Base-by-base conservation (phyloP, 202 grass and related monocot genomes). In the Panicum hallii region DNA sequence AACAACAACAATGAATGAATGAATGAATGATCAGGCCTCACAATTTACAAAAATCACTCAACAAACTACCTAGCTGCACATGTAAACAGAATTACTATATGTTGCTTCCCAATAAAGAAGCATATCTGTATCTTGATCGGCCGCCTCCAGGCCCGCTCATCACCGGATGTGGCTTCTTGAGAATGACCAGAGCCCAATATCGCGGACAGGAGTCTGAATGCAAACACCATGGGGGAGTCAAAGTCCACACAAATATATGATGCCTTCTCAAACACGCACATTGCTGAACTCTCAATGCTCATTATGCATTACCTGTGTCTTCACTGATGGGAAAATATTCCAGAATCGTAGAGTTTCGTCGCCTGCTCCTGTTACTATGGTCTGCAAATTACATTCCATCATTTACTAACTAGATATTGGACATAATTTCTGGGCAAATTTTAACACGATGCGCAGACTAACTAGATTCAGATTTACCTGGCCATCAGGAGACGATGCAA, bases 331-430 rank as follows among this genome's bases (percentile, higher is more conserved):
- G 79, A 99, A 99, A 32, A 99, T 90, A 82, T 96, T 99, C 93
- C 93, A 99, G 78, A 98, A 99, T 77, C 96, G 89, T 7, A 99
- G 88, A 62, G 96, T 99, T 82, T 99, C 96, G 1, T 99, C 96
- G 0, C 96, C 93, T 0, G 96, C 96, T 70, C 93, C 96, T 16
- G 96, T 99, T 74, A 96, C 96, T 90, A 99, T 91, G 49, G 91
- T 96, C 93, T 96, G 79, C 34, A 94, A 67, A 84, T 75, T 23
- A 41, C 26, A 55, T 34, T 32, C 55, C 26, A 26, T 60, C 45
- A 74, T 36, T 78, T 36, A 73, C 43, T 47, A 26, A 26, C 26
- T 26, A 26, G 26, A 26, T 36, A 23, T 61, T 20, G 5, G 20
- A 32, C 36, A 57, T 32, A 46, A 19, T 11, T 46, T 47, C 53